Base-by-base conservation (phyloP, 768 basidiomycete species). In the Steccherinum ochraceum region DNA sequence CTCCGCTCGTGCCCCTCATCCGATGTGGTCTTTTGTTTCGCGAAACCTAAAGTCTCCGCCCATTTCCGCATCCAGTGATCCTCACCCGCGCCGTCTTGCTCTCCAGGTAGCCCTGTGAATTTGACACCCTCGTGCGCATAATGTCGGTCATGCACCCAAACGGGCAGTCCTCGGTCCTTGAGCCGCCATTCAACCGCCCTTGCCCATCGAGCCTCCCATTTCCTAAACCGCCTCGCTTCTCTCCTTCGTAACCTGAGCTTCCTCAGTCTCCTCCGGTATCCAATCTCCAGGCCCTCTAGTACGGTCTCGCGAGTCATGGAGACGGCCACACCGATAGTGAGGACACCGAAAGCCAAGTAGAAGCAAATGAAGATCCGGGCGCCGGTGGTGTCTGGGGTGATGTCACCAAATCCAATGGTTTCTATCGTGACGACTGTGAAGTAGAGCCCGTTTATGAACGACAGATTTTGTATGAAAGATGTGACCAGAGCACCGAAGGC, bases 391-490 rank as follows among this genome's bases (percentile, higher is more conserved):
- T 41, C 48, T 2, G 87, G 86, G 10, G 69, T 63, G 48, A 89
- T 83, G 59, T 91, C 89, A n/a, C 89, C 89, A 59, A 89, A 89
- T 3, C 84, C 81, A 52, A 67, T 58, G 5, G 63, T 85, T 63
- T 89, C 85, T 52, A 91, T 84, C 3, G 85, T 76, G 16, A 80
- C 79, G 35, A 88, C 73, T 5, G 83, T 79, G 59, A 89, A 90
- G 61, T 89, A 91, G n/a, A 92, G 71, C 0, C 81, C 83, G 60
- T 89, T 72, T 57, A 90, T 74, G 63, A 87, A 93, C 18, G 71
- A 64, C 25, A 87, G 72, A 3, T 74, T 49, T 41, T 84, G 64
- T 21, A 82, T 66, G 51, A 79, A 64, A 0, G 78, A 69, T 60
- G 80, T 76, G 45, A 80, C 65, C 12, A 89, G 70, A 0, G 84